Conservation (phyloP, 176 grass and related monocot genomes). For the Tuctoria greenei region DNA sequence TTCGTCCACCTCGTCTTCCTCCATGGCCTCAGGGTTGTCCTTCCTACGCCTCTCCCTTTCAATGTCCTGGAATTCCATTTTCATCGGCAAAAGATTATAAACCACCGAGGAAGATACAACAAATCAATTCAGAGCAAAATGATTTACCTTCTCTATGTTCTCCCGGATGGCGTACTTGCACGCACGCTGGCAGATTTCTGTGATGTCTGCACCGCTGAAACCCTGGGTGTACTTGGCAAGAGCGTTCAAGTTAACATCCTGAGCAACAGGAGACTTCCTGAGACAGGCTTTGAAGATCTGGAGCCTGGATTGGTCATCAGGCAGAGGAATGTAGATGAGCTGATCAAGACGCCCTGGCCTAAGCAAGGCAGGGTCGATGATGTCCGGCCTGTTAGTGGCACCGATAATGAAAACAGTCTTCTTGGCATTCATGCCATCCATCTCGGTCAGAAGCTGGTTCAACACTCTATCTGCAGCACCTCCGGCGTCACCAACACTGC, state of each 20-base stretch:
- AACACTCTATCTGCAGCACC: too few relatives aligned
- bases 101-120: too few relatives aligned
- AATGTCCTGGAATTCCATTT: constrained; percentile 25
- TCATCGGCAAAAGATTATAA: too few relatives aligned
- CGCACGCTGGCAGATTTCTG: constrained; percentile 40
- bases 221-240: constrained; percentile 74
- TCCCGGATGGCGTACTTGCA: constrained; percentile 91
- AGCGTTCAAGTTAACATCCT: constrained; percentile 61
- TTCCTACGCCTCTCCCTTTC: too few relatives aligned
- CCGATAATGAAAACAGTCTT: constrained; percentile 68
- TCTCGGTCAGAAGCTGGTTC: too few relatives aligned
- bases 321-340: too few relatives aligned
- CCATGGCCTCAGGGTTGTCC: too few relatives aligned
- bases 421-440: too few relatives aligned
- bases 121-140: too few relatives aligned
- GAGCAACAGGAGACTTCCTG: constrained; percentile 75
- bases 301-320: constrained; percentile 56
- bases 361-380: constrained; percentile 80
- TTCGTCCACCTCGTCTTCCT: constrained; percentile 43
- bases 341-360: constrained; percentile 48
- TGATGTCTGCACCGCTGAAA: too few relatives aligned
- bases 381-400: constrained; percentile 82
- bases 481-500: constrained; percentile 24
- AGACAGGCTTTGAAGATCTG: constrained; percentile 82
- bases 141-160: constrained; percentile 52